These are phyloP conservation scores for Botrytis tulipae DNA, from an alignment of 2,329 filamentous ascomycete genomes.

Conservation along the genomic window DNA sequence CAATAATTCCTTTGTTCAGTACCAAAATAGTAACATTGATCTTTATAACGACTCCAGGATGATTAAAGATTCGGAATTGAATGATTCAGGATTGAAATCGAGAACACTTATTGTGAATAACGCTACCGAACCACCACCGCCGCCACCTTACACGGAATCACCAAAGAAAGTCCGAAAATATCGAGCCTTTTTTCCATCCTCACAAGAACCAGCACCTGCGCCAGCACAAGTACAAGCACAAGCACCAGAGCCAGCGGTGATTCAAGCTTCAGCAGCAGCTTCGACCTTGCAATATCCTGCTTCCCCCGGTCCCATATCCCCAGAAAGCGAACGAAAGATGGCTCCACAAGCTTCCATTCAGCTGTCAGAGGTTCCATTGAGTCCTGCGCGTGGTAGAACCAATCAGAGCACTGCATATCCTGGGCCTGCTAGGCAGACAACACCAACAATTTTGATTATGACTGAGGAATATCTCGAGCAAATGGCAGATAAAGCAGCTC, in stretches of 20 bases:
- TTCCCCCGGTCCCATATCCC: conserved; percentile 61
- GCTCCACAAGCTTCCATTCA: conserved; percentile 59
- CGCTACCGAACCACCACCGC: conserved; percentile 21
- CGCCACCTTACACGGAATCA: conserved; percentile 38
- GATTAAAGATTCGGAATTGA: neutral
- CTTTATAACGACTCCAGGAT: conserved; percentile 19
- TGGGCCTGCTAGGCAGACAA: conserved; percentile 28
- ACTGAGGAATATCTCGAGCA: conserved; percentile 18
- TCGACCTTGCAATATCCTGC: conserved; percentile 54
- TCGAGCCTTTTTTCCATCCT: conserved; percentile 57
- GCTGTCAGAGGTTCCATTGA: conserved; percentile 58
- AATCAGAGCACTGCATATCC: conserved; percentile 38
- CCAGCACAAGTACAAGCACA: conserved; percentile 33
- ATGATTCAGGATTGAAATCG: conserved; percentile 1
- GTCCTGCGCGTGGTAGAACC: conserved; percentile 40
- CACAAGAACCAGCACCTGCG: conserved; percentile 50
- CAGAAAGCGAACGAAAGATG: conserved; percentile 61
- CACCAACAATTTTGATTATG: conserved; percentile 23
- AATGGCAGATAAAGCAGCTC: conserved; percentile 25
- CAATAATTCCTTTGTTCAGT: conserved; percentile 34
- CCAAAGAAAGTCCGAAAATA: conserved; percentile 43
- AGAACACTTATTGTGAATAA: conserved; percentile 17
- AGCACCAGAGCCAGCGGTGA: neutral
- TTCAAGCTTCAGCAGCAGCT: conserved; percentile 35
- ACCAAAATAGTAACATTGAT: conserved; percentile 21